Evolutionary conservation across 805 yeast genomes (phyloP).

Genomic region (Sugiyamaella marilandica): DNA sequence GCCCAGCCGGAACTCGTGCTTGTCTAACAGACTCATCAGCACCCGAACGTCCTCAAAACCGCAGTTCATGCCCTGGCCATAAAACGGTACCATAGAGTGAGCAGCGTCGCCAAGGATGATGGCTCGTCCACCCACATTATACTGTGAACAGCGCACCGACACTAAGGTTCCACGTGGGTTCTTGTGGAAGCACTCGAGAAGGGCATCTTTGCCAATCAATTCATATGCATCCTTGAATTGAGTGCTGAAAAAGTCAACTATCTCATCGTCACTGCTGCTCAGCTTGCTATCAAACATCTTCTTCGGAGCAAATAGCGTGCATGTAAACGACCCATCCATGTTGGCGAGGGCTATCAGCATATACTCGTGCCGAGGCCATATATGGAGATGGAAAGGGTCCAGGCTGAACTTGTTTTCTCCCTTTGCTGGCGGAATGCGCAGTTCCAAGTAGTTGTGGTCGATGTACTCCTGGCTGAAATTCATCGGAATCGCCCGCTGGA

Average conservation of each 20-base stretch:
- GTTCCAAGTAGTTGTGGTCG: conserved; percentile 78
- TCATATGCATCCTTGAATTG: conserved; percentile 73
- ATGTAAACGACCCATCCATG: conserved; percentile 78
- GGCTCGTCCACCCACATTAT: conserved; percentile 57
- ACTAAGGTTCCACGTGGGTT: conserved; percentile 77
- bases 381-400: conserved; percentile 75
- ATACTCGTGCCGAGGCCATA: conserved; percentile 84
- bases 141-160: conserved; percentile 66
- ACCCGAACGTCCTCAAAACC: conserved; percentile 88
- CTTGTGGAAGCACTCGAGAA: conserved; percentile 46
- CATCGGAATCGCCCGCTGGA: conserved; percentile 66
- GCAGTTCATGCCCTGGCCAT: conserved; percentile 96
- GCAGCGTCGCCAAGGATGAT: conserved; percentile 89
- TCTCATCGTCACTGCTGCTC: conserved; percentile 38
- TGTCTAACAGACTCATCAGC: conserved; percentile 47
- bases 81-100: conserved; percentile 96
- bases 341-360: conserved; percentile 92
- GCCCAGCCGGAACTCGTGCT: conserved; percentile 36
- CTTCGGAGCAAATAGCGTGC: conserved; percentile 86
- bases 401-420: conserved; percentile 41
- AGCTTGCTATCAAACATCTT: conserved; percentile 47
- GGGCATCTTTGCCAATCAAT: conserved; percentile 56
- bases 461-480: conserved; percentile 71
- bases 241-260: conserved; percentile 48
- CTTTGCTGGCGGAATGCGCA: conserved; percentile 60